Evolutionary conservation across 306 rosid species (phyloP).

Genomic region (Pyrus bretschneideri): DNA sequence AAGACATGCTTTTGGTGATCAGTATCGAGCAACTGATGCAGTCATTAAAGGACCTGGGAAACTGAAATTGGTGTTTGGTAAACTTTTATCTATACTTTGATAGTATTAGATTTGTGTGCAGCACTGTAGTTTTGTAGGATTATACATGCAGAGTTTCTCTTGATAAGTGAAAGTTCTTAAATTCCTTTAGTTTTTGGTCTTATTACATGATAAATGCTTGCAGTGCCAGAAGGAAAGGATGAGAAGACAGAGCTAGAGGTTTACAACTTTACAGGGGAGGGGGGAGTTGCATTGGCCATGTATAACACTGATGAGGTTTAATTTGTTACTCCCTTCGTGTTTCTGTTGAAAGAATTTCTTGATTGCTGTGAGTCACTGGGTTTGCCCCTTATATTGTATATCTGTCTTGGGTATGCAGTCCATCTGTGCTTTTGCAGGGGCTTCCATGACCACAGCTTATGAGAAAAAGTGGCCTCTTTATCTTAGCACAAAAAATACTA

Average conservation of each 20-base stretch:
- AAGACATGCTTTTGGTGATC: slow-evolving; percentile 99
- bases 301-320: slow-evolving; percentile 95
- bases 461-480: slow-evolving; percentile 97
- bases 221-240: slow-evolving; percentile 75
- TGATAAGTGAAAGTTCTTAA: not conserved
- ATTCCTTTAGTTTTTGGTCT: not conserved
- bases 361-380: slow-evolving; percentile 13
- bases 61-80: slow-evolving; percentile 88
- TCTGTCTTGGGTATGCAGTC: slow-evolving; percentile 48
- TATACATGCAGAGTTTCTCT: not conserved
- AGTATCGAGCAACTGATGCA: slow-evolving; percentile 86
- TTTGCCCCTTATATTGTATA: not conserved
- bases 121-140: not conserved
- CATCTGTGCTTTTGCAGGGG: slow-evolving; percentile 81
- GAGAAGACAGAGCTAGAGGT: slow-evolving; percentile 78
- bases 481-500: slow-evolving; percentile 96
- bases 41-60: slow-evolving; percentile 88
- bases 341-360: slow-evolving; percentile 16
- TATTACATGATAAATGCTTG: slow-evolving; percentile 12
- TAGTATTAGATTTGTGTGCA: not conserved
- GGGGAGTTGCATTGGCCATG: slow-evolving; percentile 91
- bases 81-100: slow-evolving; percentile 7
- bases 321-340: slow-evolving; percentile 12
- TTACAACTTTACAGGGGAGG: slow-evolving; percentile 77
- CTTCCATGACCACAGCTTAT: slow-evolving; percentile 81